Evolutionary conservation across 768 basidiomycete species (phyloP).

Genomic region (Crassisporium funariophilum): DNA sequence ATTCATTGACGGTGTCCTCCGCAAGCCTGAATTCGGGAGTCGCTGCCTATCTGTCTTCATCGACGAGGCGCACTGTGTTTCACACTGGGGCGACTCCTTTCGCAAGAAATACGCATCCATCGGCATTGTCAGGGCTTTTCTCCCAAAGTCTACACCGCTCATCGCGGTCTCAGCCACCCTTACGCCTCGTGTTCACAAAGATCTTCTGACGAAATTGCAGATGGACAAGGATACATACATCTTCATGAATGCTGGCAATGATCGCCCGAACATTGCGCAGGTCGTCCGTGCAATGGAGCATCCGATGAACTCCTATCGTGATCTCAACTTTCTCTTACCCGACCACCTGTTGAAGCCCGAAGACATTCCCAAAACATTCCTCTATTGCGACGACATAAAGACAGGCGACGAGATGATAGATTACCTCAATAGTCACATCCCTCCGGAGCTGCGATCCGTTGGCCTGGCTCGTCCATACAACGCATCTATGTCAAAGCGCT

Average conservation of each 20-base stretch:
- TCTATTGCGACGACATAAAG: slow-evolving; percentile 33
- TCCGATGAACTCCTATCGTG: slow-evolving; percentile 30
- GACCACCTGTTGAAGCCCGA: not conserved
- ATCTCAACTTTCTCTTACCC: slow-evolving; percentile 36
- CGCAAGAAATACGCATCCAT: slow-evolving; percentile 32
- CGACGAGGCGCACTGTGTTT: slow-evolving; percentile 39
- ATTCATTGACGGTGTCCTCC: slow-evolving; percentile 28
- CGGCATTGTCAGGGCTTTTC: slow-evolving; percentile 29
- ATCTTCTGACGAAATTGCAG: slow-evolving; percentile 29
- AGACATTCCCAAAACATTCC: slow-evolving; percentile 28
- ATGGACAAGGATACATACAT: slow-evolving; percentile 19
- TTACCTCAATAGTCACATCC: slow-evolving; percentile 22
- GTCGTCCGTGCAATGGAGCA: slow-evolving; percentile 37
- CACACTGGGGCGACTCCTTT: slow-evolving; percentile 37
- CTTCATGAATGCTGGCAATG: slow-evolving; percentile 33
- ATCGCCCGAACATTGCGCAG: slow-evolving; percentile 33
- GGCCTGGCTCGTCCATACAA: slow-evolving; percentile 30
- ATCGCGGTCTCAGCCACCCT: slow-evolving; percentile 37
- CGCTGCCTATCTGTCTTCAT: slow-evolving; percentile 29
- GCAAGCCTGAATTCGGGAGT: slow-evolving; percentile 21
- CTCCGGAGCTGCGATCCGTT: not conserved
- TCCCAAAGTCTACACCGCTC: slow-evolving; percentile 30
- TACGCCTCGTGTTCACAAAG: slow-evolving; percentile 23
- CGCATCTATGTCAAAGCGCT: slow-evolving; percentile 21
- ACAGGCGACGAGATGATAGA: slow-evolving; percentile 26